Base-by-base conservation (phyloP, 108 stramenopile species). In the Nitzschia sp. region DNA sequence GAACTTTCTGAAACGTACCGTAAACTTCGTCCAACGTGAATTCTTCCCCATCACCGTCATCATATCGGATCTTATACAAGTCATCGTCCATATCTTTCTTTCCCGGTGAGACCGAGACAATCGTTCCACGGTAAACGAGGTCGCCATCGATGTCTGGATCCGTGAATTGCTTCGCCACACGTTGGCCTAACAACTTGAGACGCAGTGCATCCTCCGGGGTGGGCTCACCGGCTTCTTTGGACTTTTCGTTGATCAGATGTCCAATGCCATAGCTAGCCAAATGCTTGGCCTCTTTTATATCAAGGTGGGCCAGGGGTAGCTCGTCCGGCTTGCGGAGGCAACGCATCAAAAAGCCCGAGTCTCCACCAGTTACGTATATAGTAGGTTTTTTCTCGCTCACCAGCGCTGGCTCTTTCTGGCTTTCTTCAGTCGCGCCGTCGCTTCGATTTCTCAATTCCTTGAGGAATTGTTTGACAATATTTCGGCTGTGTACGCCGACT, bases 21-120 rank as follows among this genome's bases (percentile, higher is more conserved):
- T 74, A 56, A 29, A 92, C 45, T 33, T 80, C 82, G 0, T 52
- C 55, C 2, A 69, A 13, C 9, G 57, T 47, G 38, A 85, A 45
- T 25, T 90, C 76, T 66, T 89, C 91, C 17, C 11, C 16, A 62
- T 92, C 91, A 19, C 80, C 84, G 74, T 92, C 86, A 66, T 88
- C 87, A 71, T 85, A 92, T 26, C 47, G 45, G 34, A 92, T 73
- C 23, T 62, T 61, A 54, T 72, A 92, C 19, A 45, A 54, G 2
- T 66, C 79, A 9, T 58, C 30, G 25, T 65, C 58, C n/a, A 34
- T 22, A 8, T 59, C 28, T 22, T 60, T 45, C 16, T 74, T 72
- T 1, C 44, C 53, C 9, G 58, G 66, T 34, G 72, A 52, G 9
- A 76, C 54, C n/a, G 59, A 31, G 0, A 47, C 46, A 32, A 87